Base-by-base conservation (phyloP, 352 stramenopile species). In the Globisporangium megalacanthum region DNA sequence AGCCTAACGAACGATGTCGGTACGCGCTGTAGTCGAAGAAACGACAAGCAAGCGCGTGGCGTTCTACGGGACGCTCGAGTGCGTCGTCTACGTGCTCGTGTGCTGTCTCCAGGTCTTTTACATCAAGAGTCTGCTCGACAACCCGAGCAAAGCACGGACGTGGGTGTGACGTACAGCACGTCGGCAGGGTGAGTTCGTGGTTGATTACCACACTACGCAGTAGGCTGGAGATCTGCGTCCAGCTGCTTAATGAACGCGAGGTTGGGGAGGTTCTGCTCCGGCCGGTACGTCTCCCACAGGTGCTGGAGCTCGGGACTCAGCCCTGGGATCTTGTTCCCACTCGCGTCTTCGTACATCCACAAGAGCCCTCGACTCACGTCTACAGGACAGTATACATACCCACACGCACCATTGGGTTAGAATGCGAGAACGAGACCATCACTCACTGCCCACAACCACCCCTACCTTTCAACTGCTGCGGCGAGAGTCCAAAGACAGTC, bases 31-130 rank as follows among this genome's bases (percentile, higher is more conserved):
- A 92, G 83, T 86, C 54, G 79, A 92, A 61, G 75, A 90, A 49
- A 77, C 75, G 46, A 90, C 82, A 60, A 90, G 81, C 73, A 82
- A 88, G 63, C 83, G 75, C 52, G 79, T 90, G 9, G 60, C 78
- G 31, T 89, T 90, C 61, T 87, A 89, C 56, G 80, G 83, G 35
- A 69, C 65, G 25, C 62, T 92, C 47, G 83, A 90, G 61, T 89
- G 79, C 66, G 54, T 73, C 22, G 73, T 92, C 15, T 92, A 92
- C 64, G 59, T 92, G 11, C 44, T 77, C 1, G 71, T 87, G 0
- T 88, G 81, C 62, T 72, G 89, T 45, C 73, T 76, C 33, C 83
- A 92, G 50, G 76, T 92, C 39, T 78, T 71, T 29, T 92, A 92
- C 70, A 92, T 92, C 66, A 88, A 89, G 61, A 64, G 67, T 13